Conservation (phyloP, 352 stramenopile species). For the Phytopythium ostracodes region DNA sequence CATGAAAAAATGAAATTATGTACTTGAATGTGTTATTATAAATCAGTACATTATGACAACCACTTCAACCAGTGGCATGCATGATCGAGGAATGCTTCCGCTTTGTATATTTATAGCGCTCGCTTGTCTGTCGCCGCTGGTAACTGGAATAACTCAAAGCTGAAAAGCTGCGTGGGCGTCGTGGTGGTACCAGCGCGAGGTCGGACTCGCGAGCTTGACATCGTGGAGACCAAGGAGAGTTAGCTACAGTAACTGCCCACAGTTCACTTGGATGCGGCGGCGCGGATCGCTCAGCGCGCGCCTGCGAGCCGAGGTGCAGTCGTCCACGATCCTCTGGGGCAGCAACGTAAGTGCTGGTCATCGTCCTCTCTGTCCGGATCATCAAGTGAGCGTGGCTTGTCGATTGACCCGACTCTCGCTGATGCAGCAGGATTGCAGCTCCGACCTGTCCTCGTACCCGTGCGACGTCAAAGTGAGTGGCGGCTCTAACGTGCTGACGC, state of each 20-base stretch:
- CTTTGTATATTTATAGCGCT: background rate
- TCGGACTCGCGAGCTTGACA: no score
- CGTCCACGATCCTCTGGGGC: conserved; percentile 19
- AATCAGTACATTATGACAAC: background rate
- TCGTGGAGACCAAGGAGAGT: no score
- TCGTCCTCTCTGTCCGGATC: background rate
- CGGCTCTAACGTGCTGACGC: background rate
- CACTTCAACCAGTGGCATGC: background rate
- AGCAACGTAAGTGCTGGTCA: conserved; percentile 9
- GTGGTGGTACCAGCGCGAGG: no score
- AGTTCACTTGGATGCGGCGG: conserved; percentile 5
- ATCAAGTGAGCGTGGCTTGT: no score
- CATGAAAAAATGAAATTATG: no score
- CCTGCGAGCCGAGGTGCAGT: conserved; percentile 38
- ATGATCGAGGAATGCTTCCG: no score
- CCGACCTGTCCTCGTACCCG: conserved; percentile 13
- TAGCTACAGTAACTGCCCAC: background rate
- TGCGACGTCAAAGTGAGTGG: conserved; percentile 24
- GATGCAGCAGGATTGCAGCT: conserved; percentile 4
- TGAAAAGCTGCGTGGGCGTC: no score
- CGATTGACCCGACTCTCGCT: background rate
- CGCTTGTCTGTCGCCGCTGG: no score
- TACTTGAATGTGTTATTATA: background rate
- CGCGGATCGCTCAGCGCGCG: conserved; percentile 46
- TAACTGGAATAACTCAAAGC: no score